Evolutionary conservation across 2,329 filamentous ascomycete genomes (phyloP).

Genomic region (Sporothrix dimorphospora): DNA sequence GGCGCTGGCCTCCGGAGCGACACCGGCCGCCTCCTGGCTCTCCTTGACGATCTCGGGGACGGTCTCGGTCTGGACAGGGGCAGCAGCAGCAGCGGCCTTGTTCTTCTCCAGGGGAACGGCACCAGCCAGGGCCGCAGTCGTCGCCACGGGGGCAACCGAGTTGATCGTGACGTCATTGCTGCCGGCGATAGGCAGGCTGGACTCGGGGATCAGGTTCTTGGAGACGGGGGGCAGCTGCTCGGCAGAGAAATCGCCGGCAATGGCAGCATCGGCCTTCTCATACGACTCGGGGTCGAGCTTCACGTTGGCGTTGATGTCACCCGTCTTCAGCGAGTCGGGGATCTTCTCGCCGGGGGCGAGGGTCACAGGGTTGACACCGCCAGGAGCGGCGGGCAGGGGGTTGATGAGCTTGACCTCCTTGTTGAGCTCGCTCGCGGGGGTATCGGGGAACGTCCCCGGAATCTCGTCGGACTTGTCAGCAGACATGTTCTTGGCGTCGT

Average conservation of each 20-base stretch:
- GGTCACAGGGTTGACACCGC: constrained; percentile 76
- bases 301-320: constrained; percentile 72
- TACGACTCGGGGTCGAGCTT: constrained; percentile 84
- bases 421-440: constrained; percentile 56
- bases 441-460: constrained; percentile 51
- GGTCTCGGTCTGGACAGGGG: background rate
- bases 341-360: constrained; percentile 80
- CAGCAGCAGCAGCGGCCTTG: constrained; percentile 43
- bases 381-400: constrained; percentile 64
- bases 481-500: constrained; percentile 19
- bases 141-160: constrained; percentile 58
- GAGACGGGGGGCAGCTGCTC: constrained; percentile 59
- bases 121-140: constrained; percentile 70
- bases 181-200: constrained; percentile 68
- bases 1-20: constrained; percentile 69
- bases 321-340: constrained; percentile 68
- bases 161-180: constrained; percentile 53
- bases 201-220: constrained; percentile 76
- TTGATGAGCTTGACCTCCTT: constrained; percentile 59
- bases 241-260: constrained; percentile 51
- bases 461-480: constrained; percentile 31
- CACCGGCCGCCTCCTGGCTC: constrained; percentile 68
- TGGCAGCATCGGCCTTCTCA: constrained; percentile 72
- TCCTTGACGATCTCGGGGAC: constrained; percentile 67
- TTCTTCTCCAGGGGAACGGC: constrained; percentile 63